Percentiles rank a stretch among this genome's conserved stretches.
Conservation (phyloP, 768 basidiomycete species). For the Rhizopogon sp. region DNA sequence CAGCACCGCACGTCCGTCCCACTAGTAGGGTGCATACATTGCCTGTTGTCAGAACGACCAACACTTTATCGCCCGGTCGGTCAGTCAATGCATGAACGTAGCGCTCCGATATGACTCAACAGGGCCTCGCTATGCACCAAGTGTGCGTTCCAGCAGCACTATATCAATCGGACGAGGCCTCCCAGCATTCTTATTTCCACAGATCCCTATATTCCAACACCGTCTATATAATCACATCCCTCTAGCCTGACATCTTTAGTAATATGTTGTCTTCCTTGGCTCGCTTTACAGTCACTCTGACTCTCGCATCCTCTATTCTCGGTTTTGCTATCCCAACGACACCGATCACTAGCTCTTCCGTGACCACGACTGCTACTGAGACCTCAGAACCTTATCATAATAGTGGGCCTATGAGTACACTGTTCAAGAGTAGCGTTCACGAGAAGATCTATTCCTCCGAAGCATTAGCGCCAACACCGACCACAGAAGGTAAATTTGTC, state of each 20-base stretch:
- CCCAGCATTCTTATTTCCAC: background rate
- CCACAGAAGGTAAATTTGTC: too few relatives aligned
- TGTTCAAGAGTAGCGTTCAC: too few relatives aligned
- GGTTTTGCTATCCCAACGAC: conserved; percentile 8
- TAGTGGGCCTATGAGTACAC: too few relatives aligned
- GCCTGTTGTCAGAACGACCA: too few relatives aligned
- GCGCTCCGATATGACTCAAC: background rate
- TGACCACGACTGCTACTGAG: too few relatives aligned
- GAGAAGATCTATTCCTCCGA: too few relatives aligned
- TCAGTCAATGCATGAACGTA: background rate
- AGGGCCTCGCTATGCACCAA: background rate
- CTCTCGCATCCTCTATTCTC: conserved; percentile 10
- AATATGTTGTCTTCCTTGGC: background rate
- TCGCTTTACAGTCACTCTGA: background rate
- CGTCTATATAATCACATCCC: background rate
- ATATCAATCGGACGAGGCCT: background rate
- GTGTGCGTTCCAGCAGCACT: background rate
- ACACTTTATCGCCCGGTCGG: background rate
- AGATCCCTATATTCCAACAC: background rate
- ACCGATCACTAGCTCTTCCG: too few relatives aligned
- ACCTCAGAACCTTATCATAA: too few relatives aligned
- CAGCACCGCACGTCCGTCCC: background rate
- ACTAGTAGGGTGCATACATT: too few relatives aligned
- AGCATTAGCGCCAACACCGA: too few relatives aligned
- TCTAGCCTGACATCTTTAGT: background rate